Percentiles rank a stretch among this genome's conserved stretches.
Evolutionary conservation across 371 early-diverging fungal species (phyloP).

Genomic region (Funneliformis caledonium): DNA sequence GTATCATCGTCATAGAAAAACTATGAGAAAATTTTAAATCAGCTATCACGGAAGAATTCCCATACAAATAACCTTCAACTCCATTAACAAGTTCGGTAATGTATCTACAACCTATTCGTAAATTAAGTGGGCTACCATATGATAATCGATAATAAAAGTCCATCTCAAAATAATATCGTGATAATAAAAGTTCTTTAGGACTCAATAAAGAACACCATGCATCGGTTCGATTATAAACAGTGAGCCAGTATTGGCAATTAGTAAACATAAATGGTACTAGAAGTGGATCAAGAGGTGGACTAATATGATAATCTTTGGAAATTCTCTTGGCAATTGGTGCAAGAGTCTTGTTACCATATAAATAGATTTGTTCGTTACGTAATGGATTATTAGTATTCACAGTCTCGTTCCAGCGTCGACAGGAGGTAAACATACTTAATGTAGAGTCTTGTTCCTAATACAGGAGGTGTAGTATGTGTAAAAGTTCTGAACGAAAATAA

Average conservation of each 20-base stretch:
- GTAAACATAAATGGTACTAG: too few species aligned
- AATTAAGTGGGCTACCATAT: conserved; percentile 31
- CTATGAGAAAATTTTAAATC: conserved; percentile 53
- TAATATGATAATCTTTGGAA: too few species aligned
- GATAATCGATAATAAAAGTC: too few species aligned
- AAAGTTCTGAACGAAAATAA: too few species aligned
- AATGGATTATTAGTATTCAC: not conserved
- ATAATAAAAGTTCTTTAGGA: too few species aligned
- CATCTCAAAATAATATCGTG: too few species aligned
- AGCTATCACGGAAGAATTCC: conserved; percentile 8
- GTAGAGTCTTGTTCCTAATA: not conserved
- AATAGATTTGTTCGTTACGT: not conserved
- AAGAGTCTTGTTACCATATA: not conserved
- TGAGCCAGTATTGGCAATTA: too few species aligned
- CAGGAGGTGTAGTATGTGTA: not conserved
- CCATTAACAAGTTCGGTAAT: conserved; percentile 44
- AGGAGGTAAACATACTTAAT: conserved; percentile 18
- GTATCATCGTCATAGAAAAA: conserved; percentile 41
- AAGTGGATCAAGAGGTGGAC: too few species aligned
- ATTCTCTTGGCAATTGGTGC: conserved; percentile 10
- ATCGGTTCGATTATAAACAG: too few species aligned
- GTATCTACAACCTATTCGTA: conserved; percentile 46
- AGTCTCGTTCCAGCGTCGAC: conserved; percentile 12
- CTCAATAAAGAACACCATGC: too few species aligned
- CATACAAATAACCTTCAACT: conserved; percentile 39